Conservation (phyloP, 192 early-diverging fungal species). For the Coemansia sp. region DNA sequence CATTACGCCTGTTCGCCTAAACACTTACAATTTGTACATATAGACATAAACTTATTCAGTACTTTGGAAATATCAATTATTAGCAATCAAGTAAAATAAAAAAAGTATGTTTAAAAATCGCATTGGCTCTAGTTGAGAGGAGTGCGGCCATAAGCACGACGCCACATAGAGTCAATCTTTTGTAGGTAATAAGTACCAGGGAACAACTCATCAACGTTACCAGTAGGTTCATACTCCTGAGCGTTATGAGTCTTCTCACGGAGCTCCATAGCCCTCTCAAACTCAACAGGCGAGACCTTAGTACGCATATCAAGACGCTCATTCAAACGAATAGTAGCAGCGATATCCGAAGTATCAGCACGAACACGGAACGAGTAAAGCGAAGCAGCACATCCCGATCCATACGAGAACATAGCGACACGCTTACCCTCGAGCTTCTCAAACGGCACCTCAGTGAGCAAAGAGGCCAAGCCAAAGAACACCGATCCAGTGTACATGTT, state of each 20-base stretch:
- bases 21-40: neutral
- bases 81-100: neutral
- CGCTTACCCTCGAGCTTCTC: conserved; percentile 82
- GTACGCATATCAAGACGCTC: conserved; percentile 76
- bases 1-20: conserved; percentile 19
- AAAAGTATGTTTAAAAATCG: conserved; percentile 3
- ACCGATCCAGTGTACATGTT: conserved; percentile 90
- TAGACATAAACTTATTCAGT: neutral
- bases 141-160: conserved; percentile 81
- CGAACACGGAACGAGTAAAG: conserved; percentile 91
- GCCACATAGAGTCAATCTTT: conserved; percentile 89
- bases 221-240: conserved; percentile 79
- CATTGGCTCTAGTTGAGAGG: conserved; percentile 35
- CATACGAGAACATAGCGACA: conserved; percentile 92
- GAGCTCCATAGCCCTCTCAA: conserved; percentile 80
- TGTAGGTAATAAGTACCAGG: conserved; percentile 90
- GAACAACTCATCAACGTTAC: conserved; percentile 67
- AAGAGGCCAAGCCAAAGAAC: conserved; percentile 76
- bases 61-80: too few relatives aligned
- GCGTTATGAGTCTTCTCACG: conserved; percentile 87
- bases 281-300: conserved; percentile 74
- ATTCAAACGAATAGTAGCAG: conserved; percentile 66
- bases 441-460: conserved; percentile 74
- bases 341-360: conserved; percentile 66
- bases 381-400: conserved; percentile 93